phyloP scores from a whole-genome alignment of 2,329 filamentous ascomycete genomes.

The Anisogramma anomala region DNA sequence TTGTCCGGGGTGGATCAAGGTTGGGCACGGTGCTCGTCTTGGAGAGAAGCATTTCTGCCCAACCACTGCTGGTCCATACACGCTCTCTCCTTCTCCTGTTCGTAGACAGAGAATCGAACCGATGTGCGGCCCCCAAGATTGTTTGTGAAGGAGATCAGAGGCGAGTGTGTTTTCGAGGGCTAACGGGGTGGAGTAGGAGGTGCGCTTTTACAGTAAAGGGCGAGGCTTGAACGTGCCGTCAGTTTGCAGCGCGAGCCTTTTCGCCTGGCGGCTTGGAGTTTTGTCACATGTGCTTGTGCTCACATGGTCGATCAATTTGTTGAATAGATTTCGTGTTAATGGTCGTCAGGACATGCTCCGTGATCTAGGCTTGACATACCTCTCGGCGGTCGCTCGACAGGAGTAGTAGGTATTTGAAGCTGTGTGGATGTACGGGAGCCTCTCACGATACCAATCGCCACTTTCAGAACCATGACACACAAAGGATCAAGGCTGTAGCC shows the following conservation, averaged over 20 bases:
- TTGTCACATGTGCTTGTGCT: not conserved
- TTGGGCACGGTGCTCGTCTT: not conserved
- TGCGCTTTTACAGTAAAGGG: too few species aligned
- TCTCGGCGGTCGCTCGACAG: too few species aligned
- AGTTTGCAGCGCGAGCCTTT: not conserved
- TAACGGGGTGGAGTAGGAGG: not conserved
- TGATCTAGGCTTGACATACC: too few species aligned
- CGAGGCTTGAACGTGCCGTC: not conserved
- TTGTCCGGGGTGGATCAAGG: not conserved
- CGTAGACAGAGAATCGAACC: not conserved
- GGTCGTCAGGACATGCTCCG: too few species aligned
- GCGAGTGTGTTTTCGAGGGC: not conserved
- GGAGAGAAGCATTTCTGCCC: not conserved
- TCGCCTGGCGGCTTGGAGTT: not conserved
- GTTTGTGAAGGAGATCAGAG: not conserved
- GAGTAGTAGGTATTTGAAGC: too few species aligned
- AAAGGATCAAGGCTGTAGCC: too few species aligned
- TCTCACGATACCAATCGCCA: too few species aligned
- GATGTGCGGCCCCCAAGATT: not conserved
- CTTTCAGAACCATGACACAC: too few species aligned
- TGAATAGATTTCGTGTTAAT: too few species aligned
- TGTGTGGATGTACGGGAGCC: too few species aligned
- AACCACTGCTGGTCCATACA: not conserved
- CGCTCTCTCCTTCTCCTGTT: not conserved
- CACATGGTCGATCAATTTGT: not conserved